Conservation (phyloP, 257 asterid genomes). For the Nicotiana sylvestris region DNA sequence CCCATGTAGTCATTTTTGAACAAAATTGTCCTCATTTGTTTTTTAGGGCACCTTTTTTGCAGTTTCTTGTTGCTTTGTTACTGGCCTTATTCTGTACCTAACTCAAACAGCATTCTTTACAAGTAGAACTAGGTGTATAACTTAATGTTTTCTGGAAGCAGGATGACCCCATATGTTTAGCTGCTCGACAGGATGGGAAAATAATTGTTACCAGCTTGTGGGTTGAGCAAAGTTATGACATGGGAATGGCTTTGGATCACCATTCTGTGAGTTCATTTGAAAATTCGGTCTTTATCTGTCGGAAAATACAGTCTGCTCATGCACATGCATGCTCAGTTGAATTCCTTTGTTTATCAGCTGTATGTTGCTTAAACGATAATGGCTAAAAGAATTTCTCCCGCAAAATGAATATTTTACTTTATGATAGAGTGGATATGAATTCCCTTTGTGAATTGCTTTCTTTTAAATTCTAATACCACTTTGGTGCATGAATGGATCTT, state of each 20-base stretch:
- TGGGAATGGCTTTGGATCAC: slow-evolving; percentile 57
- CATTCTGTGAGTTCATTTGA: slow-evolving; percentile 43
- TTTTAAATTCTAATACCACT: background rate
- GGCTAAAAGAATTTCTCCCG: background rate
- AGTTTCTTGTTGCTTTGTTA: background rate
- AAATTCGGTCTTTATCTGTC: background rate
- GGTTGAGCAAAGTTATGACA: slow-evolving; percentile 77
- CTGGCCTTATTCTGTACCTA: background rate
- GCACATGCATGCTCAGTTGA: background rate
- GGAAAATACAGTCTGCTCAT: background rate
- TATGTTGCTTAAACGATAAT: background rate
- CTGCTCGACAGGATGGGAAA: slow-evolving; percentile 80
- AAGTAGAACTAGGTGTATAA: background rate
- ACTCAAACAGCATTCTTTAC: background rate
- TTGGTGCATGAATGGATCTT: slow-evolving; percentile 4
- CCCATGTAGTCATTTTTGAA: background rate
- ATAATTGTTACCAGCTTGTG: slow-evolving; percentile 64
- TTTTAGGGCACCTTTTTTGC: background rate
- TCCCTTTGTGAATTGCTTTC: background rate
- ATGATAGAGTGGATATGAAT: background rate
- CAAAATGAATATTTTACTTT: background rate
- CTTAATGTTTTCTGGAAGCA: slow-evolving; percentile 19
- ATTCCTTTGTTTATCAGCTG: background rate
- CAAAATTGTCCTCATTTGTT: background rate
- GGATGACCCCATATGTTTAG: slow-evolving; percentile 78